Percentiles rank a stretch among this genome's conserved stretches.
These are phyloP conservation scores for Meyerozyma guilliermondii DNA, from an alignment of 1,139 yeast genomes.

Conservation along the genomic window DNA sequence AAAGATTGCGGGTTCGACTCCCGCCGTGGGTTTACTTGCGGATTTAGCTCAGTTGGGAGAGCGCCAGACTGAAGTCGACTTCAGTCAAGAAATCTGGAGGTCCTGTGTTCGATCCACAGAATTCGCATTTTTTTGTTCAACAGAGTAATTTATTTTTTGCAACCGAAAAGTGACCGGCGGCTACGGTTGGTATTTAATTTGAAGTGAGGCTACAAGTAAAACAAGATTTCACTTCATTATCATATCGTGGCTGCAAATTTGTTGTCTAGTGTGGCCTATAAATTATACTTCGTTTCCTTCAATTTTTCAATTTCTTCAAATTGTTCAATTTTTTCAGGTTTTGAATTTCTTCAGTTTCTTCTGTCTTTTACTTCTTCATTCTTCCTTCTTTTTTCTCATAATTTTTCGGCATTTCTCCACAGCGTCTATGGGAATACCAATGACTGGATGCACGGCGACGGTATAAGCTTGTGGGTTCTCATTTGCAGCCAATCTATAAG, in stretches of 20 bases:
- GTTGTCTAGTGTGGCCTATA: too few species aligned
- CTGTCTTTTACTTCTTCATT: too few species aligned
- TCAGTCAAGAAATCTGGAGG: conserved; percentile 11
- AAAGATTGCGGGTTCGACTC: conserved; percentile 22
- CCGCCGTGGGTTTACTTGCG: conserved; percentile 16
- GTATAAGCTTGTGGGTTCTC: conserved; percentile 16
- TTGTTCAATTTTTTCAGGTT: neutral
- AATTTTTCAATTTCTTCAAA: neutral
- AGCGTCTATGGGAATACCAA: conserved; percentile 48
- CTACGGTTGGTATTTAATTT: too few species aligned
- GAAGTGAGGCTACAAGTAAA: too few species aligned
- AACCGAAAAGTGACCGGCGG: too few species aligned
- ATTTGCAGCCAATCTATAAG: conserved; percentile 22
- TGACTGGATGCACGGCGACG: conserved; percentile 53
- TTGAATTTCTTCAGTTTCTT: too few species aligned
- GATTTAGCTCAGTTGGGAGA: conserved; percentile 19
- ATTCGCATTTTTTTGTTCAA: conserved; percentile 34
- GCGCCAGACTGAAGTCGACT: conserved; percentile 15
- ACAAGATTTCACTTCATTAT: too few species aligned
- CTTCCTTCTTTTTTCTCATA: too few species aligned
- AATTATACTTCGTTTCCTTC: conserved; percentile 10
- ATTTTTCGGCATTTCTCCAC: conserved; percentile 12
- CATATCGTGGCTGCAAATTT: too few species aligned
- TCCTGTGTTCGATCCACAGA: conserved; percentile 25
- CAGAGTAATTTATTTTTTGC: too few species aligned